These are phyloP conservation scores for Thyridium curvatum DNA, from an alignment of 2,329 filamentous ascomycete genomes.

Conservation along the genomic window DNA sequence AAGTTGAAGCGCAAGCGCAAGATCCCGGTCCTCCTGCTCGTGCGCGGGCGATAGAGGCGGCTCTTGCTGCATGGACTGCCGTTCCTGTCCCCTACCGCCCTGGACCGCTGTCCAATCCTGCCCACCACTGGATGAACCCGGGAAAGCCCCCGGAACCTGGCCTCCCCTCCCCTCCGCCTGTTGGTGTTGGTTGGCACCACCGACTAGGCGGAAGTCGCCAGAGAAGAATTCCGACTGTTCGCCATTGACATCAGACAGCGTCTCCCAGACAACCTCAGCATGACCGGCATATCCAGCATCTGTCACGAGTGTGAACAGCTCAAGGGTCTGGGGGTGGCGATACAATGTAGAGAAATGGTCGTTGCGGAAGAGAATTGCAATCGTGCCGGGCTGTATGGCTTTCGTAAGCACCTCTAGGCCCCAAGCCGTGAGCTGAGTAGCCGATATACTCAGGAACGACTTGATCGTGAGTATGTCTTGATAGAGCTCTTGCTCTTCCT, in stretches of 20 bases:
- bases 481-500: constrained; percentile 71
- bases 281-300: constrained; percentile 86
- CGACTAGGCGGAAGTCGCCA: constrained; percentile 84
- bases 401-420: constrained; percentile 71
- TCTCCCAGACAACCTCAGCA: constrained; percentile 95
- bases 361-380: constrained; percentile 92
- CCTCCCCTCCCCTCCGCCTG: background rate
- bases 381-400: constrained; percentile 66
- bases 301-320: constrained; percentile 80
- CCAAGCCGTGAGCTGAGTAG: constrained; percentile 80
- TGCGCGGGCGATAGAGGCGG: constrained; percentile 32
- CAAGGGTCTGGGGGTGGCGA: constrained; percentile 71
- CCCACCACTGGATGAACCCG: constrained; percentile 8
- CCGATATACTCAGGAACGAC: constrained; percentile 68
- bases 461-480: constrained; percentile 83
- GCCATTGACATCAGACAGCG: constrained; percentile 80
- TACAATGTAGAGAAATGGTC: constrained; percentile 96
- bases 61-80: constrained; percentile 11
- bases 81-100: constrained; percentile 10
- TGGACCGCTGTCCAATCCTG: constrained; percentile 52
- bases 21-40: constrained; percentile 75
- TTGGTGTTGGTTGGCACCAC: constrained; percentile 37
- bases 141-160: too few relatives aligned
- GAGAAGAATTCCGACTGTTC: constrained; percentile 78
- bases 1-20: constrained; percentile 84